These are phyloP conservation scores for Penicillium sp. DNA, from an alignment of 2,329 filamentous ascomycete species.

Conservation along the genomic window DNA sequence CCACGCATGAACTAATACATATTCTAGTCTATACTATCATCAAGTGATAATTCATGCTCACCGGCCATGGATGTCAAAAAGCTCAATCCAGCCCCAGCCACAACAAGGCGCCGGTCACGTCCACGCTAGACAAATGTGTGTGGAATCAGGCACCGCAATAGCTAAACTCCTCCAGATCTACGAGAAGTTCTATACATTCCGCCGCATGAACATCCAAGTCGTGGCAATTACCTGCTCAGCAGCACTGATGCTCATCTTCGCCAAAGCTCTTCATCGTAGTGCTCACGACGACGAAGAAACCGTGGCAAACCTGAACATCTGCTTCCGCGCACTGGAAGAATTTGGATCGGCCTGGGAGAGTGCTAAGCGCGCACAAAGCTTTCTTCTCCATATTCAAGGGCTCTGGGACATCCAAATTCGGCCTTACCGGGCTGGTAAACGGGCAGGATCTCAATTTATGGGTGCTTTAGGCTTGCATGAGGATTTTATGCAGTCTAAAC, in stretches of 20 bases:
- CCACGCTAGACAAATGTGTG: constrained; percentile 33
- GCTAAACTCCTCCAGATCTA: constrained; percentile 30
- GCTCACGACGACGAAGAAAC: not conserved
- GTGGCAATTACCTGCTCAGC: constrained; percentile 33
- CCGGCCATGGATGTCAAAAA: constrained; percentile 36
- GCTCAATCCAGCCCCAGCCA: constrained; percentile 29
- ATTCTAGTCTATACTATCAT: constrained; percentile 31
- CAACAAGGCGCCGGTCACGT: constrained; percentile 22
- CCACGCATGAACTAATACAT: not conserved
- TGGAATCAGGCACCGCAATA: constrained; percentile 27
- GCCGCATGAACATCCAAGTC: constrained; percentile 29
- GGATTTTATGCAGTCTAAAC: not conserved
- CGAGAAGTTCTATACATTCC: constrained; percentile 27
- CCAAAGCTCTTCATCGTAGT: constrained; percentile 16
- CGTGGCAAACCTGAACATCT: constrained; percentile 2
- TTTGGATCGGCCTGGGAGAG: constrained; percentile 6
- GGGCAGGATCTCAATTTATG: not conserved
- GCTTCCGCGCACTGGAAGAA: constrained; percentile 7
- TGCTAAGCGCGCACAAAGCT: constrained; percentile 5
- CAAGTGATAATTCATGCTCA: constrained; percentile 34
- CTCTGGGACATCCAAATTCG: constrained; percentile 1
- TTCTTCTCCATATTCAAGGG: constrained; percentile 4
- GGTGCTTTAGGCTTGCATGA: not conserved
- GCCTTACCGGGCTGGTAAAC: not conserved
- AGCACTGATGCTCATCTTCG: constrained; percentile 34